These are phyloP conservation scores for Xylaria intraflava DNA, from an alignment of 495 filamentous ascomycete genomes.

Conservation along the genomic window DNA sequence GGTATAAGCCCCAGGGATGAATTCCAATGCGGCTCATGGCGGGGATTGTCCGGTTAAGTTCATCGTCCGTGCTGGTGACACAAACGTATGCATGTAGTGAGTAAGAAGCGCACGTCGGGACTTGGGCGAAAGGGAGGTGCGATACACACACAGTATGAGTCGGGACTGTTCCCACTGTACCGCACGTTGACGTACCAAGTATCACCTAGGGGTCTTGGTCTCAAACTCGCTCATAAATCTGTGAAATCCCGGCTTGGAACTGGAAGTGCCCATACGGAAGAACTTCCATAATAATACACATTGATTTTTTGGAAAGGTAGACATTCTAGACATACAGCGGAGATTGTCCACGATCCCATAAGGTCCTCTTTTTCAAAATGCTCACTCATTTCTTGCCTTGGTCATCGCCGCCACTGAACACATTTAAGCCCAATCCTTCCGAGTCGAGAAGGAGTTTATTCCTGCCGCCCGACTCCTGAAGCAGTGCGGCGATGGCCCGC, in stretches of 20 bases:
- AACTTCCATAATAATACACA: slow-evolving; percentile 21
- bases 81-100: neutral
- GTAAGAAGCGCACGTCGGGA: too few species aligned
- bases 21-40: neutral
- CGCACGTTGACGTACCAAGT: too few species aligned
- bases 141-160: too few species aligned
- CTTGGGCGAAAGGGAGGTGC: too few species aligned
- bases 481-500: slow-evolving; percentile 68
- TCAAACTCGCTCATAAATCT: neutral
- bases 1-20: neutral
- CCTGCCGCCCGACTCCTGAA: slow-evolving; percentile 78
- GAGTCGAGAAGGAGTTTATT: slow-evolving; percentile 94
- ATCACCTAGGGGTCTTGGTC: too few species aligned
- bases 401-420: slow-evolving; percentile 50
- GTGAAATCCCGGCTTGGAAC: neutral
- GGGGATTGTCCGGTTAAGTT: neutral
- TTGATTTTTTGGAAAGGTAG: slow-evolving; percentile 9
- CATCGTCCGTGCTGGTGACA: too few species aligned
- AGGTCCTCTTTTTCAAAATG: slow-evolving; percentile 3
- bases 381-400: slow-evolving; percentile 31
- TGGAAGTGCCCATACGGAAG: neutral
- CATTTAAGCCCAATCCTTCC: slow-evolving; percentile 84
- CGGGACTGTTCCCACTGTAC: too few species aligned
- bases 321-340: slow-evolving; percentile 35
- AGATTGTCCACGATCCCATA: slow-evolving; percentile 26